These are phyloP conservation scores for Balakata baccata DNA, from an alignment of 345 rosid species.

Conservation along the genomic window DNA sequence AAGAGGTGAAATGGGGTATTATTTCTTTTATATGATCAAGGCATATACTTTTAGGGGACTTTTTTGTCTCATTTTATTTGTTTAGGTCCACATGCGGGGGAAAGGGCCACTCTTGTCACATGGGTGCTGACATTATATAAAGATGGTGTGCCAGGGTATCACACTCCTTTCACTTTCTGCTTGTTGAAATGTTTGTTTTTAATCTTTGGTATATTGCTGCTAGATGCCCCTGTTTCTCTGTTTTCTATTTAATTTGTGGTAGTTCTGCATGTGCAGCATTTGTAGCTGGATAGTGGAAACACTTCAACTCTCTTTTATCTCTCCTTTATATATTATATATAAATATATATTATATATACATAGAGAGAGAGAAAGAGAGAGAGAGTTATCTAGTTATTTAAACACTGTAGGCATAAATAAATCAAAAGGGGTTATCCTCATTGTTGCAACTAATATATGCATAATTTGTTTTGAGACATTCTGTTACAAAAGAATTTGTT, in stretches of 20 bases:
- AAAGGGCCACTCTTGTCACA: slow-evolving; percentile 34
- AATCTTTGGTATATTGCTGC: slow-evolving; percentile 5
- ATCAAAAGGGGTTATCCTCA: neutral
- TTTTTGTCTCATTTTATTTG: slow-evolving; percentile 28
- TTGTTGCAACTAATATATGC: neutral
- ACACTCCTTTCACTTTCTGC: slow-evolving; percentile 20
- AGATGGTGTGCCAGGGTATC: slow-evolving; percentile 17
- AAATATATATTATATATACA: no score
- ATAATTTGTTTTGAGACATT: neutral
- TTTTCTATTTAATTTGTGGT: neutral
- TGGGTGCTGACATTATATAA: slow-evolving; percentile 46
- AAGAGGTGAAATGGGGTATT: slow-evolving; percentile 1
- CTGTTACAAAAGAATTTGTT: neutral
- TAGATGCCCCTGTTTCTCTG: neutral
- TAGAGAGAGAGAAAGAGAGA: no score
- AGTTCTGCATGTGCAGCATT: slow-evolving; percentile 22
- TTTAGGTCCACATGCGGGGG: slow-evolving; percentile 36
- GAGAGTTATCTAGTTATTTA: neutral
- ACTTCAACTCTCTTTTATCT: neutral
- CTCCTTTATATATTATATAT: neutral
- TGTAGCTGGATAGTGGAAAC: slow-evolving; percentile 3
- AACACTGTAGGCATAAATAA: neutral
- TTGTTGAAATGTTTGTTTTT: slow-evolving; percentile 8
- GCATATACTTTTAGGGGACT: neutral
- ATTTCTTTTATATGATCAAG: slow-evolving; percentile 14